Conservation (phyloP, 164 flowering plant genomes). For the Berberis thunbergii region DNA sequence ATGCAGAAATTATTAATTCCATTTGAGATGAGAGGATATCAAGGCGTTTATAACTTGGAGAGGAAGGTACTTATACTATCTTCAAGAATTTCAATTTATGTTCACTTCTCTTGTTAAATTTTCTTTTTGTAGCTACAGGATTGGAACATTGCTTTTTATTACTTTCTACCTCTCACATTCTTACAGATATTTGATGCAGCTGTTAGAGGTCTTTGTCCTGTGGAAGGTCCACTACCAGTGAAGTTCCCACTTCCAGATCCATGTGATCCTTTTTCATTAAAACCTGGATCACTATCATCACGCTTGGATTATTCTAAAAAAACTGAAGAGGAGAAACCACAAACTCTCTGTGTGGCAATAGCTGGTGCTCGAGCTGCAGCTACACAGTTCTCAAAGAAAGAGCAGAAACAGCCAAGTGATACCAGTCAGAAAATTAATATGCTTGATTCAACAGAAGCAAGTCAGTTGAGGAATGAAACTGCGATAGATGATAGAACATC, state of each 20-base stretch:
- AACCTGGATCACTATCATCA: slow-evolving; percentile 59
- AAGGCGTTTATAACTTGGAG: slow-evolving; percentile 80
- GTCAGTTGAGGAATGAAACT: neutral
- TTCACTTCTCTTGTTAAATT: neutral
- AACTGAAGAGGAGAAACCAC: slow-evolving; percentile 32
- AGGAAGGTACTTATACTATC: slow-evolving; percentile 41
- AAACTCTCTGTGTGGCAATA: slow-evolving; percentile 54
- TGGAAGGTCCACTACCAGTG: slow-evolving; percentile 53
- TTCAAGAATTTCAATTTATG: neutral
- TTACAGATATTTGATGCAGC: slow-evolving; percentile 66
- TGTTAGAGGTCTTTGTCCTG: slow-evolving; percentile 59
- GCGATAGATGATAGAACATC: neutral
- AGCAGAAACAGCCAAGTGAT: slow-evolving; percentile 10
- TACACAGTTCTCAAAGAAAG: slow-evolving; percentile 59
- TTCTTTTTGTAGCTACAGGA: neutral
- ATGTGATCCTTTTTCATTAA: slow-evolving; percentile 57
- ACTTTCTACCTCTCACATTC: neutral
- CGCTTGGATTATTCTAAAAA: slow-evolving; percentile 12
- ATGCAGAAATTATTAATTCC: slow-evolving; percentile 69
- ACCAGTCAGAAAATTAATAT: neutral
- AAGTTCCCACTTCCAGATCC: slow-evolving; percentile 72
- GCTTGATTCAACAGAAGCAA: neutral
- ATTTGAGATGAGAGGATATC: slow-evolving; percentile 90
- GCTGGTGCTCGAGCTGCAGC: slow-evolving; percentile 88
- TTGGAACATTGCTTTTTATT: neutral